Percentiles rank a stretch among this genome's conserved stretches.
Evolutionary conservation across 345 rosid species (phyloP).

Genomic region (Moricandia arvensis): DNA sequence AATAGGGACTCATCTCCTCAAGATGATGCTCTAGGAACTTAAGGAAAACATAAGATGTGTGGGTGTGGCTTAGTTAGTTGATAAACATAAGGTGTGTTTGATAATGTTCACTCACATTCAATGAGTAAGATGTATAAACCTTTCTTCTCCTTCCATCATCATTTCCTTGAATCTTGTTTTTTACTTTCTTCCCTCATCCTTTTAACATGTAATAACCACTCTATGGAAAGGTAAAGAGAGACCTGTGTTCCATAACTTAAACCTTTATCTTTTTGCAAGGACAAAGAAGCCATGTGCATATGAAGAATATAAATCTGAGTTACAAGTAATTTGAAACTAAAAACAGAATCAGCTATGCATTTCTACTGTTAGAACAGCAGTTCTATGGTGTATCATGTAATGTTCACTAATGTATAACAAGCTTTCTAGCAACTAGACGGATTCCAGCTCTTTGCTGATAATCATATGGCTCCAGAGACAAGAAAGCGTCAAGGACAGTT

Average conservation of each 20-base stretch:
- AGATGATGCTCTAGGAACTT: slow-evolving; percentile 50
- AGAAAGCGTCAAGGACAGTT: slow-evolving; percentile 55
- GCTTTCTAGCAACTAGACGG: slow-evolving; percentile 59
- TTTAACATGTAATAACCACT: background rate
- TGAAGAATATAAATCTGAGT: slow-evolving; percentile 2
- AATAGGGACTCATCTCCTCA: slow-evolving; percentile 64
- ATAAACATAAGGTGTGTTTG: slow-evolving; percentile 15
- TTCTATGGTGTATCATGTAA: background rate
- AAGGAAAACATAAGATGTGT: background rate
- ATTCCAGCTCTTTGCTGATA: slow-evolving; percentile 77
- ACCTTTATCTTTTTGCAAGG: background rate
- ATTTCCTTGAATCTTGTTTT: slow-evolving; percentile 4
- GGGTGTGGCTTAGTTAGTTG: slow-evolving; percentile 21
- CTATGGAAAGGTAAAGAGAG: background rate
- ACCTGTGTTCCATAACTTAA: slow-evolving; percentile 7
- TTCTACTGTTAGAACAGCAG: slow-evolving; percentile 10
- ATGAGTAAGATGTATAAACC: slow-evolving; percentile 13
- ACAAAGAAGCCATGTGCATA: slow-evolving; percentile 6
- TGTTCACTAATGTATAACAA: slow-evolving; percentile 33
- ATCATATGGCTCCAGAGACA: slow-evolving; percentile 70
- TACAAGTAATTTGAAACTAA: background rate
- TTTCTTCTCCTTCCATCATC: slow-evolving; percentile 18
- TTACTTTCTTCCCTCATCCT: background rate
- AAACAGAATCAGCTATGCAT: background rate
- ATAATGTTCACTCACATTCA: slow-evolving; percentile 12